Base-by-base conservation (phyloP, 306 rosid genomes). In the Acacia confusa region DNA sequence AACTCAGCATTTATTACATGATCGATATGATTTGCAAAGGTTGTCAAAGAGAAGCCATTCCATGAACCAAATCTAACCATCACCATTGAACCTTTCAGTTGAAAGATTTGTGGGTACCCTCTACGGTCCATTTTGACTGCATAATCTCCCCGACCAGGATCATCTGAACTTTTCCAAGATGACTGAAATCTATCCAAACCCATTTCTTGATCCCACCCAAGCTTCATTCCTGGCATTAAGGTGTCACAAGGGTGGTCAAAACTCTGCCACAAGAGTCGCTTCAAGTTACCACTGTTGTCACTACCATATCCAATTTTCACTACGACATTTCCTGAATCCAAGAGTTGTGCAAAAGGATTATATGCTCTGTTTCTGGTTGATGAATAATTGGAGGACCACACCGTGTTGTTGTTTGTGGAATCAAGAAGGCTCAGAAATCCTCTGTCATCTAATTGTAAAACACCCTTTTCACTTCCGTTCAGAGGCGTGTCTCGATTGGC, bases 231-330 rank as follows among this genome's bases (percentile, higher is more conserved):
- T 17, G 74, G 81, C 4, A 65, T 68, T 27, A 80, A 63, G 4
- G 79, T 72, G n/a, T 84, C 82, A 19, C 87, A 11, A 1, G 82
- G 84, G 58, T 80, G 36, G 34, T 84, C 82, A 64, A 80, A 80
- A 71, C 82, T 76, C 82, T 71, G 87, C 87, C 87, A 84, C 28
- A 84, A n/a, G 44, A 58, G 15, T 22, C 25, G 7, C 9, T 63
- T 67, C 34, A 7, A 13, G 38, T 79, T 27, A 1, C 40, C 25
- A 13, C 32, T 58, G 5, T 9, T 22, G 11, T 4, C 60, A 20
- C 24, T 5, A 1, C 53, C 81, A 30, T 30, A 30, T 70, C 75
- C 75, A 48, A 79, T 78, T 60, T 45, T 61, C 15, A 79, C 84
- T 12, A 79, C 74, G 24, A 84, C 41, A 32, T 84, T 84, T 57